Evolutionary conservation across 495 filamentous ascomycete species (phyloP), one percentile per base, ranked within the genome.

Genomic region (Podospora fimiseda): DNA sequence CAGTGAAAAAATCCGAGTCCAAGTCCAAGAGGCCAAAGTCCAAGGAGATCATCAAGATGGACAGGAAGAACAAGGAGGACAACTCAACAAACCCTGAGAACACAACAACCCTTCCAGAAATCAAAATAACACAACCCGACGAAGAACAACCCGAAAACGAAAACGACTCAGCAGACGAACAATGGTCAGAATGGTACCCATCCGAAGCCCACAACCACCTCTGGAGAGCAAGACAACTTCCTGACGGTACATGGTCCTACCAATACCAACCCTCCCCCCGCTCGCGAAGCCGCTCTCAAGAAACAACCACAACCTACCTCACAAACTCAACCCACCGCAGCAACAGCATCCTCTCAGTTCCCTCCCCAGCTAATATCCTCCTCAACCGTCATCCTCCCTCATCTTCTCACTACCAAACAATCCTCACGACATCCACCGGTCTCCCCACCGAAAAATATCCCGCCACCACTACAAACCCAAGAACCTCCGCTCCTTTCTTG

Each of bases 141-240:
- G n/a, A n/a, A n/a, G n/a, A n/a, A n/a, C n/a, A n/a, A n/a, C n/a
- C n/a, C n/a, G n/a, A n/a, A n/a, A n/a, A n/a, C n/a, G n/a, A n/a
- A n/a, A n/a, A n/a, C n/a, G n/a, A n/a, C n/a, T n/a, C n/a, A n/a
- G n/a, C n/a, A n/a, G n/a, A n/a, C n/a, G n/a, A n/a, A n/a, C 33
- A 39, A 14, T 60, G 57, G 57, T 60, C 57, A 20, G 52, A 56
- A 9, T 60, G 57, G 57, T 51, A 51, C 16, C 18, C 42, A 33
- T 48, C 49, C 15, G 49, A 49, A 1, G 50, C 52, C 19, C 11
- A 24, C n/a, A 50, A 43, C 20, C 56, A 50, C 50, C 38, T 47
- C n/a, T 60, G 57, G 57, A 43, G 57, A 14, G 57, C 52, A 0
- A 52, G 57, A 22, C 40, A 50, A 43, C 2, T 36, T 13, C 44